phyloP scores from a whole-genome alignment of 2,329 filamentous ascomycete genomes.

The Ascochyta koolunga region DNA sequence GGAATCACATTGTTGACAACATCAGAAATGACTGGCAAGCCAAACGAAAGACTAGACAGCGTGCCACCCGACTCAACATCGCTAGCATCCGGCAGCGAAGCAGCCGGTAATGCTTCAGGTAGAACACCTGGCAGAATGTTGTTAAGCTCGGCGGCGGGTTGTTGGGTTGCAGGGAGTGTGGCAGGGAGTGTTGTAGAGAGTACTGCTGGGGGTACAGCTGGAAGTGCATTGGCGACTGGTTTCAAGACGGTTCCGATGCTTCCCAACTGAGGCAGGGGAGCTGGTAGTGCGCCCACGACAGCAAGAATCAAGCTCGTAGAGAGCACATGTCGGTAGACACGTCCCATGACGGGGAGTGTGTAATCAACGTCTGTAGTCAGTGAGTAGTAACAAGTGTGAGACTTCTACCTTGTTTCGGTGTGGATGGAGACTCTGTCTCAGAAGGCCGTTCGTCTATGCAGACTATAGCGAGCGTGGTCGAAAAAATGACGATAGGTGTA shows the following conservation, averaged over 20 bases:
- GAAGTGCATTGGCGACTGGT: no score
- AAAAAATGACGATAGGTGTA: conserved; percentile 7
- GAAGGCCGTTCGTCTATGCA: neutral
- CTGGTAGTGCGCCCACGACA: conserved; percentile 5
- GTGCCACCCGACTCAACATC: no score
- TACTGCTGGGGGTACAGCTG: no score
- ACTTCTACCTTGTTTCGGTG: conserved; percentile 1
- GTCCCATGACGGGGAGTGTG: conserved; percentile 8
- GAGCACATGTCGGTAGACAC: conserved; percentile 15
- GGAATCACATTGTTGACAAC: no score
- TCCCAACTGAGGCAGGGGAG: conserved; percentile 2
- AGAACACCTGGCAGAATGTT: no score
- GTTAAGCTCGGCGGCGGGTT: no score
- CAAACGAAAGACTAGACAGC: no score
- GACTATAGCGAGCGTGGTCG: conserved; percentile 2
- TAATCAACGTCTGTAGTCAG: neutral
- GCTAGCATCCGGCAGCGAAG: no score
- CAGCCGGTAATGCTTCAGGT: neutral
- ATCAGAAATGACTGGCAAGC: no score
- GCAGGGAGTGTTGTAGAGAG: no score
- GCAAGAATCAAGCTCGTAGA: conserved; percentile 10
- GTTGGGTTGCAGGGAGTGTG: no score
- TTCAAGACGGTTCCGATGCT: neutral
- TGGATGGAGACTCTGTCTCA: neutral
- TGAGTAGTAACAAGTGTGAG: neutral